Conservation (phyloP, 2,329 filamentous ascomycete species). For the Metarhizium rileyi region DNA sequence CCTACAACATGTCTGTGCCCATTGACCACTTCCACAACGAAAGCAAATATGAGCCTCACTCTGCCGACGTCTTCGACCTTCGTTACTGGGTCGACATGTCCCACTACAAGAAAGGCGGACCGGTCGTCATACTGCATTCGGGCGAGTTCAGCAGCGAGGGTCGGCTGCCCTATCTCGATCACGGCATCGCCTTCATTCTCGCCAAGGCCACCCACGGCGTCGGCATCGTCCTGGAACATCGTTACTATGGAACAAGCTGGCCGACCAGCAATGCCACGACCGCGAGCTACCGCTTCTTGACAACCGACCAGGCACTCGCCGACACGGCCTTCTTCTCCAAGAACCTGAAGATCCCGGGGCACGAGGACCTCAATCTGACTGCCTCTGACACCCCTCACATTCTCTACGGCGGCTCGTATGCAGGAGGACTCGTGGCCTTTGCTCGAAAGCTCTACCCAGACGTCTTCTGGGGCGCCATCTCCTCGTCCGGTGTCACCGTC, state of each 20-base stretch:
- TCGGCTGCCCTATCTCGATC: constrained; percentile 61
- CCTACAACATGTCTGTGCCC: constrained; percentile 33
- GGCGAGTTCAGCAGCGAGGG: constrained; percentile 59
- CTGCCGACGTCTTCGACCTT: constrained; percentile 54
- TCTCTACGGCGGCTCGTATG: constrained; percentile 76
- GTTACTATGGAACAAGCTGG: constrained; percentile 74
- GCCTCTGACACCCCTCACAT: constrained; percentile 61
- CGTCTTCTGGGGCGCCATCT: constrained; percentile 68
- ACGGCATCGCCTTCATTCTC: constrained; percentile 66
- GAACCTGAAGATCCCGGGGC: constrained; percentile 59
- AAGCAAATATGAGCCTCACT: constrained; percentile 66
- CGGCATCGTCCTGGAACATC: constrained; percentile 74
- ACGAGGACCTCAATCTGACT: constrained; percentile 58
- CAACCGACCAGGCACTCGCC: constrained; percentile 73
- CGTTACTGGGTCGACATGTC: constrained; percentile 78
- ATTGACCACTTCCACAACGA: constrained; percentile 83
- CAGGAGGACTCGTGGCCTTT: constrained; percentile 70
- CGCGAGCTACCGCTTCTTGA: constrained; percentile 67
- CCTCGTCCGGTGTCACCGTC: constrained; percentile 68
- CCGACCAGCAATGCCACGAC: constrained; percentile 56
- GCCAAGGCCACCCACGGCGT: constrained; percentile 62
- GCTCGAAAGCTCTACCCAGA: constrained; percentile 69
- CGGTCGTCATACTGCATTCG: constrained; percentile 65
- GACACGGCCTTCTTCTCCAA: constrained; percentile 74
- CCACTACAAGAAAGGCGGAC: constrained; percentile 67